Conservation (phyloP, 2,329 filamentous ascomycete species). For the Aschersonia sp. region DNA sequence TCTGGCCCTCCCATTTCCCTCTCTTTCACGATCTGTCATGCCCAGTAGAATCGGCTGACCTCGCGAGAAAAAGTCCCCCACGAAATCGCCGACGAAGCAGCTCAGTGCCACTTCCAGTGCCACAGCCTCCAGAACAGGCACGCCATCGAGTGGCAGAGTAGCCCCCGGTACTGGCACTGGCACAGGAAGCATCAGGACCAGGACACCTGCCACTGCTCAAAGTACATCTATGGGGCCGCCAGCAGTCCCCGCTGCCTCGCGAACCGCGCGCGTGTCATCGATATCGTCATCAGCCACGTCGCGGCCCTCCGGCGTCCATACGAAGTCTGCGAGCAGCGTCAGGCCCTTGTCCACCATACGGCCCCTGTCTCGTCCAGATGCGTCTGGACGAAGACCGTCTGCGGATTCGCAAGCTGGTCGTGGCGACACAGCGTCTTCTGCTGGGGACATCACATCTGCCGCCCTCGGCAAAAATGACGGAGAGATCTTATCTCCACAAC, state of each 20-base stretch:
- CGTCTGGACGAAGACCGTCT: conserved; percentile 27
- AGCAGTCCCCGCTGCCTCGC: conserved; percentile 25
- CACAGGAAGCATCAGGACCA: conserved; percentile 27
- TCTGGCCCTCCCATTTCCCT: too few relatives aligned
- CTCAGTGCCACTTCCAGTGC: conserved; percentile 40
- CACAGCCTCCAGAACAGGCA: conserved; percentile 47
- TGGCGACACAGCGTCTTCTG: conserved; percentile 17
- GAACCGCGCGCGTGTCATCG: conserved; percentile 28
- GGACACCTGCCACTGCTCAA: conserved; percentile 36
- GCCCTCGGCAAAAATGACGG: conserved; percentile 38
- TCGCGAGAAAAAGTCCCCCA: conserved; percentile 43
- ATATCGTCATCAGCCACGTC: conserved; percentile 21
- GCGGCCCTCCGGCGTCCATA: conserved; percentile 15
- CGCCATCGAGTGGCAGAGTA: conserved; percentile 41
- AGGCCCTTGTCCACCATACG: conserved; percentile 22
- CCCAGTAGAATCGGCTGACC: neutral
- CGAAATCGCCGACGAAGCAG: conserved; percentile 69
- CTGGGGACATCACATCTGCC: conserved; percentile 15
- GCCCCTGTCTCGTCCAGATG: conserved; percentile 18
- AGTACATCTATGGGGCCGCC: conserved; percentile 58
- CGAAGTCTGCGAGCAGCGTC: conserved; percentile 26
- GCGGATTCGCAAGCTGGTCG: conserved; percentile 29
- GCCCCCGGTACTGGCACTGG: conserved; percentile 7
- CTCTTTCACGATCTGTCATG: too few relatives aligned
- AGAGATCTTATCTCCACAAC: conserved; percentile 33